Evolutionary conservation across 2,329 filamentous ascomycete species (phyloP), one percentile per base, ranked within the genome.

Genomic region (Colletotrichum orchidophilum): DNA sequence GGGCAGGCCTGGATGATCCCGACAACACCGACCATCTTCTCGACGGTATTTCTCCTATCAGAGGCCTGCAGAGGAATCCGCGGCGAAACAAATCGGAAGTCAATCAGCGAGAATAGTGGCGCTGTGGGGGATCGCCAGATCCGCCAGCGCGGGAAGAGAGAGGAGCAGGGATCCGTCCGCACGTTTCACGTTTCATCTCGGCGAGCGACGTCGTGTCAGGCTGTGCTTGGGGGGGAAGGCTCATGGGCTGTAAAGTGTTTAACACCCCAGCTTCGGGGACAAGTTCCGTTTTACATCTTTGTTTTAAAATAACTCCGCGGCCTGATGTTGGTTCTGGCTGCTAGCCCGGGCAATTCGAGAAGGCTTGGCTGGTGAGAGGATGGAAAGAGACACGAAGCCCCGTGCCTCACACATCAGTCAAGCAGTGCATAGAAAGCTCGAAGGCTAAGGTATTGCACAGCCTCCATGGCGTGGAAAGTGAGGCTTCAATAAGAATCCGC

Each of bases 131-230:
- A 71, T 68, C 63, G 57, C 50, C 68, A 58, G 57, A 67, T 62
- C 63, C 29, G 55, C 57, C 53, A 53, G 57, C 55, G 33, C 24
- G 68, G 57, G 31, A 33, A n/a, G 42, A 60, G 58, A 63, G 58
- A 63, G 68, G 64, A 62, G 64, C 68, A 68, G 58, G 68, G 68
- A 71, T 71, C 64, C 66, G 64, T 59, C 58, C 64, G 58, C 68
- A 68, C 64, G 68, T 71, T 71, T 71, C 68, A 68, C 64, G 64
- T 71, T 71, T 71, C 68, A 71, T 64, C 54, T 68, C 58, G 68
- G 64, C 59, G 59, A 71, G 64, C 63, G 53, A 68, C 58, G 58
- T 71, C 68, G 59, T 59, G 66, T 71, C 68, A 57, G 31, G 46
- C 29, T 62, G 46, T 63, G 68, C 58, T 26, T 35, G 13, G 18